Conservation (phyloP, 441 rosid species). For the Syzygium syzygioides region DNA sequence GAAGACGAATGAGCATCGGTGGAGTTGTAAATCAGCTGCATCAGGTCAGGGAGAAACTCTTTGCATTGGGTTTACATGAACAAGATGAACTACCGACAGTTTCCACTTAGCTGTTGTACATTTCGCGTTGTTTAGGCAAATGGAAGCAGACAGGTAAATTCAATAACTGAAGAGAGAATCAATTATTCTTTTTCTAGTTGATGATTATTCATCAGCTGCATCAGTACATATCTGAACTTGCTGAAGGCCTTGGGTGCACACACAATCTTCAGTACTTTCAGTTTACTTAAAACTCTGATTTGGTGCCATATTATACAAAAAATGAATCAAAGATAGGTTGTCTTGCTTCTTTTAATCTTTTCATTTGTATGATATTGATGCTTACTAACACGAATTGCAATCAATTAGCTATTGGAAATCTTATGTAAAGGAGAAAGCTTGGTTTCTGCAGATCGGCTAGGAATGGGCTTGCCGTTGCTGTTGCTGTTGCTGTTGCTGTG, state of each 20-base stretch:
- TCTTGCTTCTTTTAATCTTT: neutral
- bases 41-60: neutral
- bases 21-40: neutral
- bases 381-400: neutral
- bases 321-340: neutral
- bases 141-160: neutral
- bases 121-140: neutral
- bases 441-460: neutral
- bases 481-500: too few species aligned
- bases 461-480: neutral
- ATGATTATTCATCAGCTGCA: accelerated
- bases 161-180: neutral
- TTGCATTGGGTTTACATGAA: neutral
- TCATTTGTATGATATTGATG: neutral
- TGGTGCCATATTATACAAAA: neutral
- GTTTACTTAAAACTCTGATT: neutral
- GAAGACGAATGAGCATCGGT: neutral
- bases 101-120: neutral
- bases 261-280: neutral
- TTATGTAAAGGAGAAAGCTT: neutral
- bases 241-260: neutral
- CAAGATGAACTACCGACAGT: neutral
- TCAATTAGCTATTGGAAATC: neutral
- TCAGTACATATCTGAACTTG: neutral
- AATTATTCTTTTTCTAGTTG: neutral